phyloP scores from a whole-genome alignment of 768 basidiomycete species.

The Lentinula aciculospora region DNA sequence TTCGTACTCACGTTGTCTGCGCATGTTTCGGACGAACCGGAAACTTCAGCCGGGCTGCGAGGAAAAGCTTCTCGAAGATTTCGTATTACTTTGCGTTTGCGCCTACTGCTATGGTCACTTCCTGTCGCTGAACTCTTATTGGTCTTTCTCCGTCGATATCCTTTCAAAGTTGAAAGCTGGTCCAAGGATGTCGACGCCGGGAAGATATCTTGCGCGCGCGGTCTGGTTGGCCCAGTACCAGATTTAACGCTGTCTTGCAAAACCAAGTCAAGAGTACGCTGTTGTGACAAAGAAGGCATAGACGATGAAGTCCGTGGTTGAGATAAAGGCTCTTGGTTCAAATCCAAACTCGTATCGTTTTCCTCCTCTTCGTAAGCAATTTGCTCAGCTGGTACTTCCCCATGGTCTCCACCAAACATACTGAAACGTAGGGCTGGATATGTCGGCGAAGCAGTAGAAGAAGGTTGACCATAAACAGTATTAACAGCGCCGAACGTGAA shows the following conservation, averaged over 20 bases:
- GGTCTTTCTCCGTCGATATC: not conserved
- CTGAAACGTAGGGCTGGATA: not conserved
- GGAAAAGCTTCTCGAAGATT: not conserved
- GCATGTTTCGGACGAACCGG: not conserved
- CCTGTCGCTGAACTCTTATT: not conserved
- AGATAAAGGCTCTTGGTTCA: not conserved
- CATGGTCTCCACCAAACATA: not conserved
- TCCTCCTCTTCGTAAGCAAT: not conserved
- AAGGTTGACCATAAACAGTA: not conserved
- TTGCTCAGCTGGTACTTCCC: not conserved
- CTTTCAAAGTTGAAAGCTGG: not conserved
- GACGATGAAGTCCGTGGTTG: not conserved
- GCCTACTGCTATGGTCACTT: not conserved
- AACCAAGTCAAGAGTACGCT: not conserved
- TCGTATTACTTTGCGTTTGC: not conserved
- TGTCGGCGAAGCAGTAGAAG: not conserved
- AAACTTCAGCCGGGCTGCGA: not conserved
- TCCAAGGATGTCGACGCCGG: conserved; percentile 1
- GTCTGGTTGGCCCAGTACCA: not conserved
- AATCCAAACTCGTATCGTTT: not conserved
- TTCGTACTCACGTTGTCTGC: conserved; percentile 5
- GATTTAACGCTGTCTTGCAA: not conserved
- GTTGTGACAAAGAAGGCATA: conserved; percentile 4
- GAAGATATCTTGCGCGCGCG: conserved; percentile 6
- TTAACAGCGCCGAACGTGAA: conserved; percentile 3